Evolutionary conservation across 176 grass and related monocot species (phyloP), one percentile per base, ranked within the genome.

Genomic region (Lolium perenne): DNA sequence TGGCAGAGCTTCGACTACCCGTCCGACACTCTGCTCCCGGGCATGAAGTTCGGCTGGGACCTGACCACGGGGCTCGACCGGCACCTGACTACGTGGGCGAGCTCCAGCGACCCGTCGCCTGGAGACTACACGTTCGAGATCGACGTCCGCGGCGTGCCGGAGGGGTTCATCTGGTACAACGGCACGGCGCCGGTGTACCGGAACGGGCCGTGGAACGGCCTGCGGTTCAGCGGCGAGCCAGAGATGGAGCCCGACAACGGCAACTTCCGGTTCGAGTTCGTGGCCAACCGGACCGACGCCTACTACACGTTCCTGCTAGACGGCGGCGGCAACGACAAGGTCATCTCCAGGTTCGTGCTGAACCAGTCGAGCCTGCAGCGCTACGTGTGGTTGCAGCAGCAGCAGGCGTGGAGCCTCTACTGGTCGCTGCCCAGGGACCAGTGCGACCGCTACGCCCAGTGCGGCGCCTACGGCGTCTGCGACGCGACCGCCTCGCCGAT

Each of bases 1-100:
- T 98, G 93, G 95, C 93, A 98, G 87, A 95, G 91, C 87, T 98
- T 94, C 64, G 88, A 98, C 21, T 82, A 93, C 43, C 95, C 91
- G 38, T 89, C 93, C 8, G 93, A 95, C 61, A 98, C 93, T 10
- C 63, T 93, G 25, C 87, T 98, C 43, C 88, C 93, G 3, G 87
- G 84, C 8, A 87, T 95, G 91, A 90, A 92, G 85, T 64, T 95
- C 7, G 95, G 95, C 10, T 90, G 86, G 79, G 71, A 93, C 51
- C 87, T 91, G 0, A 64, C 74, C 66, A 55, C 75, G 13, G 73
- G 89, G 4, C 76, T 91, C 16, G 61, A 92, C 80, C 53, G 88
- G 4, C 38, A 59, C 48, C 46, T 98, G 8, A 88, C 83, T 18
- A 88, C 93, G 62, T 98, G 95, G 95, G 68, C 51, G 48, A 80